Evolutionary conservation across 306 rosid species (phyloP), one percentile per base, ranked within the genome.

Genomic region (Vigna trinervia): DNA sequence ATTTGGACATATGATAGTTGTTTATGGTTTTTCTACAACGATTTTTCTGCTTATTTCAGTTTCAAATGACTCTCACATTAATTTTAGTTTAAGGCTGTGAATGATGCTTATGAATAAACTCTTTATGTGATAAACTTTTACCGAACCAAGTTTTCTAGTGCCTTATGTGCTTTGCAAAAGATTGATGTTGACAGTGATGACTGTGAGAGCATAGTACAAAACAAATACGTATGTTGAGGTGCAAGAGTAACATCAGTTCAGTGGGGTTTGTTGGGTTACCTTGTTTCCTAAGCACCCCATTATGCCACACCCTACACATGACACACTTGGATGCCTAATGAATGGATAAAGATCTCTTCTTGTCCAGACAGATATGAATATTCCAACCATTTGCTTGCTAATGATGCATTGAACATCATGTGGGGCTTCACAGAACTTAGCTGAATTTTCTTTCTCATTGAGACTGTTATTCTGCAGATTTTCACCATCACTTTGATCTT

Each of bases 341-440:
- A 87, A 83, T 9, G 94, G 93, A 69, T 89, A 84, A 75, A 92
- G 87, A 78, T 85, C 73, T 14, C 75, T 82, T 79, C 90, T 82
- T 56, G 83, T 87, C 98, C 98, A 94, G 41, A 90, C 94, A 2
- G 97, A 88, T 34, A 92, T 85, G 78, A 90, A 75, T 52, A 94
- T 89, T 51, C 98, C 98, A 77, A 94, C 98, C 98, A 94, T 94
- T 78, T 94, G 96, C 75, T 90, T 94, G 80, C 98, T 89, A 73
- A 88, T 78, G 19, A 94, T 85, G 78, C 97, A 92, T 67, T 90
- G 77, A 60, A 86, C 89, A 8, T 85, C 89, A 2, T 83, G 83
- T 61, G 83, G 26, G 19, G 54, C 80, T 72, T 52, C 76, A 61
- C 30, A 10, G 39, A 19, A 66, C 65, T 60, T 51, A 8, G 20